Conservation (phyloP, 139 green algal genomes). For the Chlamydomonas applanata region DNA sequence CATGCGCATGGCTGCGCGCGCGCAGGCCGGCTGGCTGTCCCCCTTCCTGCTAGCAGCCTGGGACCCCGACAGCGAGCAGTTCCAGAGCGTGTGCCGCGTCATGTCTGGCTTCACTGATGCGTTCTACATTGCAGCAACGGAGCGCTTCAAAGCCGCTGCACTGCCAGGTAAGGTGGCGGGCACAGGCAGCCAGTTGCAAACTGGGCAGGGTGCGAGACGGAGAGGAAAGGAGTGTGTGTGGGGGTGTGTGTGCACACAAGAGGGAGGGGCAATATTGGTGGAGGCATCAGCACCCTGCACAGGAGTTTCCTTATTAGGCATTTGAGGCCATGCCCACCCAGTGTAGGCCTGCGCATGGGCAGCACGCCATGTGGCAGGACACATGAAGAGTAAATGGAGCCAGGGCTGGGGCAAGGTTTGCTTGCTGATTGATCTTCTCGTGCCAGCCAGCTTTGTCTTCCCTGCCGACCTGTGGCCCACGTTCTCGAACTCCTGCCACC, state of each 20-base stretch:
- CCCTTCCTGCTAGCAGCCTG: conserved; percentile 89
- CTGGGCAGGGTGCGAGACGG: no score
- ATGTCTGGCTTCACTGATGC: conserved; percentile 91
- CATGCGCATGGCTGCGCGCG: not conserved
- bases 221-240: no score
- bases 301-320: no score
- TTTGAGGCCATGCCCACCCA: no score
- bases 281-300: no score
- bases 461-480: not conserved
- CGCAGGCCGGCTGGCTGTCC: conserved; percentile 69
- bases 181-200: no score
- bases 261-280: no score
- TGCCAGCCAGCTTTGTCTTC: no score
- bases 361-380: no score
- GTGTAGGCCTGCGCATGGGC: no score
- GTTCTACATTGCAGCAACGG: conserved; percentile 75
- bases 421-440: not conserved
- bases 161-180: no score
- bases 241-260: no score
- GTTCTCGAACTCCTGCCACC: not conserved
- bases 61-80: conserved; percentile 68
- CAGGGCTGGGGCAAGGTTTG: not conserved
- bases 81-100: conserved; percentile 73
- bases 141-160: conserved; percentile 24
- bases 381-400: not conserved